phyloP scores from a whole-genome alignment of 2,329 filamentous ascomycete species.

The Fusarium bulbicola region DNA sequence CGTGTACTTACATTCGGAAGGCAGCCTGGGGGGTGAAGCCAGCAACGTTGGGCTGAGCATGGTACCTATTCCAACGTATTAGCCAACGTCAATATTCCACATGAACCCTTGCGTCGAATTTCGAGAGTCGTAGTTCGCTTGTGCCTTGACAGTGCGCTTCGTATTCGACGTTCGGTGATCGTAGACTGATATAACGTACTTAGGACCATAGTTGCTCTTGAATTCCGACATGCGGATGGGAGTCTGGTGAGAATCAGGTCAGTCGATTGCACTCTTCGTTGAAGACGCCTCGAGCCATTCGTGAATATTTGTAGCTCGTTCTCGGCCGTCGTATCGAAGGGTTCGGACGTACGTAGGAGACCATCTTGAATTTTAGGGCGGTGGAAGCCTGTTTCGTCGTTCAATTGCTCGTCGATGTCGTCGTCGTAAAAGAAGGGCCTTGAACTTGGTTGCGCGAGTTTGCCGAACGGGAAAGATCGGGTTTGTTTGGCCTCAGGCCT shows the following conservation, averaged over 20 bases:
- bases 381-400: constrained; percentile 44
- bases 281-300: constrained; percentile 19
- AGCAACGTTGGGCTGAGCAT: constrained; percentile 63
- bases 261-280: constrained; percentile 35
- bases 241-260: constrained; percentile 52
- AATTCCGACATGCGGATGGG: constrained; percentile 59
- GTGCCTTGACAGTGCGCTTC: not conserved
- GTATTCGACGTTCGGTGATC: not conserved
- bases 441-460: constrained; percentile 45
- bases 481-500: constrained; percentile 47
- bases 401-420: constrained; percentile 50
- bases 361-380: constrained; percentile 51
- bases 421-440: constrained; percentile 41
- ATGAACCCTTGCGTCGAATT: not conserved
- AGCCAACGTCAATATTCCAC: constrained; percentile 29
- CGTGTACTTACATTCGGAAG: constrained; percentile 60
- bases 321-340: not conserved
- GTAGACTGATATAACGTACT: constrained; percentile 56
- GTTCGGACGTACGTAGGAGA: constrained; percentile 49
- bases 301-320: not conserved
- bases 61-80: constrained; percentile 60
- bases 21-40: constrained; percentile 62
- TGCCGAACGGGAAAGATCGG: constrained; percentile 48
- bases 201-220: constrained; percentile 72
- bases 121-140: constrained; percentile 2